phyloP scores from a whole-genome alignment of 768 basidiomycete species.

The Calocybe indica region DNA sequence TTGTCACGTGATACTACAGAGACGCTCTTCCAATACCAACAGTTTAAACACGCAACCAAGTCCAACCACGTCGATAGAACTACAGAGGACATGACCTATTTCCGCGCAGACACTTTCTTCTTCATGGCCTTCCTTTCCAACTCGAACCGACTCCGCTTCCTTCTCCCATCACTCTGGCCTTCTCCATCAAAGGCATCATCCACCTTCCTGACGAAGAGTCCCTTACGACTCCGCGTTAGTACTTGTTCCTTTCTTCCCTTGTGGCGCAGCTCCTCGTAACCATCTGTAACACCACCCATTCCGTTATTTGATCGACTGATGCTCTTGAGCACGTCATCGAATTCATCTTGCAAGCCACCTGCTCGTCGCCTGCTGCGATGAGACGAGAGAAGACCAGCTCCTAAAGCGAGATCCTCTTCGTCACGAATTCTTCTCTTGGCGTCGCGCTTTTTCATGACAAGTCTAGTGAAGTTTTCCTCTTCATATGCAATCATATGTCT shows the following conservation, averaged over 20 bases:
- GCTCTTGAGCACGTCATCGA: constrained; percentile 69
- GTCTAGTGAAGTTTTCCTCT: constrained; percentile 88
- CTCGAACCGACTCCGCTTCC: constrained; percentile 47
- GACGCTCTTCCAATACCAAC: too few species aligned
- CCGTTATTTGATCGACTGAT: constrained; percentile 42
- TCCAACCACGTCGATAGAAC: too few species aligned
- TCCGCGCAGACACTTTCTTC: constrained; percentile 14
- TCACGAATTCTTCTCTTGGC: constrained; percentile 64
- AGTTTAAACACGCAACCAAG: too few species aligned
- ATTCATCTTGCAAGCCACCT: constrained; percentile 79
- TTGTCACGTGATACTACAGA: too few species aligned
- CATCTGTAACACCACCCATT: constrained; percentile 43
- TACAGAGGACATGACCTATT: too few species aligned
- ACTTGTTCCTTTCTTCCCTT: constrained; percentile 59
- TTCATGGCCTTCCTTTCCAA: constrained; percentile 37
- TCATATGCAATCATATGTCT: constrained; percentile 83
- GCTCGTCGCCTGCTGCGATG: constrained; percentile 51
- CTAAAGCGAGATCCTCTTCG: constrained; percentile 85
- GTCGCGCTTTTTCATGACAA: constrained; percentile 89
- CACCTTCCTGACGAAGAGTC: constrained; percentile 18
- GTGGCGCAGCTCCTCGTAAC: constrained; percentile 76
- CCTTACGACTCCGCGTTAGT: constrained; percentile 50
- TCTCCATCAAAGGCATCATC: constrained; percentile 21
- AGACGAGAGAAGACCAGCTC: constrained; percentile 48
- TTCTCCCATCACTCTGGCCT: constrained; percentile 11